A percentile compares a stretch with the other conserved stretches of the same genome.
phyloP scores from a whole-genome alignment of 2,329 filamentous ascomycete genomes.

The Hortaea sp. region DNA sequence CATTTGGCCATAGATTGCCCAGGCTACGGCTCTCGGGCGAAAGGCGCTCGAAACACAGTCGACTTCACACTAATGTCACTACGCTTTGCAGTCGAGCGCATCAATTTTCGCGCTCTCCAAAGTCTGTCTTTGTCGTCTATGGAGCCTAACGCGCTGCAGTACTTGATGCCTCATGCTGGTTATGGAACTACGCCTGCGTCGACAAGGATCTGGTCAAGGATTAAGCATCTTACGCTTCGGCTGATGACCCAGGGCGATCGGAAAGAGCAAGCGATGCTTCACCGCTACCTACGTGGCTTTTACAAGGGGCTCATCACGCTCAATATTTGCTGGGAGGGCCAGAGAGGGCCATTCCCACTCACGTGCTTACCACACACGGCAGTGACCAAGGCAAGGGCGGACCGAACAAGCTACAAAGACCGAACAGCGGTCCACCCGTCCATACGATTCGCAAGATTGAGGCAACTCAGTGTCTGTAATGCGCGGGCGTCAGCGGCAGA shows the following conservation, averaged over 20 bases:
- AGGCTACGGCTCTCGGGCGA: constrained; percentile 54
- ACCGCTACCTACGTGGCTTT: too few relatives aligned
- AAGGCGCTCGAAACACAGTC: constrained; percentile 66
- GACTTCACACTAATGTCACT: constrained; percentile 85
- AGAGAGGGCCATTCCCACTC: constrained; percentile 57
- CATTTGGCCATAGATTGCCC: constrained; percentile 71
- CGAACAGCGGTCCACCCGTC: constrained; percentile 23
- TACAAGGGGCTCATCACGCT: constrained; percentile 39
- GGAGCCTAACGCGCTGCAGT: constrained; percentile 65
- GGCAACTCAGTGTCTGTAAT: constrained; percentile 62
- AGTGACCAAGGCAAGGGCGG: not conserved
- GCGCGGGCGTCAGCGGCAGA: constrained; percentile 60
- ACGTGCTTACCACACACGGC: constrained; percentile 37
- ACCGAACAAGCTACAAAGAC: not conserved
- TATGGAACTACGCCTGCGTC: constrained; percentile 67
- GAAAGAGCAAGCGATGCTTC: too few relatives aligned
- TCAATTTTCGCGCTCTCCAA: constrained; percentile 53
- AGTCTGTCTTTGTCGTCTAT: constrained; percentile 64
- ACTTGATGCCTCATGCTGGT: constrained; percentile 63
- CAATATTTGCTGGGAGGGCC: constrained; percentile 66
- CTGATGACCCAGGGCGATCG: too few relatives aligned
- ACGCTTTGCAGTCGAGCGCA: constrained; percentile 70
- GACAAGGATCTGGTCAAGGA: constrained; percentile 64
- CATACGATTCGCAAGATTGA: constrained; percentile 57
- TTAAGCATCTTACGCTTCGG: constrained; percentile 49